phyloP scores from a whole-genome alignment of 306 rosid species.

The Cicer judaicum region DNA sequence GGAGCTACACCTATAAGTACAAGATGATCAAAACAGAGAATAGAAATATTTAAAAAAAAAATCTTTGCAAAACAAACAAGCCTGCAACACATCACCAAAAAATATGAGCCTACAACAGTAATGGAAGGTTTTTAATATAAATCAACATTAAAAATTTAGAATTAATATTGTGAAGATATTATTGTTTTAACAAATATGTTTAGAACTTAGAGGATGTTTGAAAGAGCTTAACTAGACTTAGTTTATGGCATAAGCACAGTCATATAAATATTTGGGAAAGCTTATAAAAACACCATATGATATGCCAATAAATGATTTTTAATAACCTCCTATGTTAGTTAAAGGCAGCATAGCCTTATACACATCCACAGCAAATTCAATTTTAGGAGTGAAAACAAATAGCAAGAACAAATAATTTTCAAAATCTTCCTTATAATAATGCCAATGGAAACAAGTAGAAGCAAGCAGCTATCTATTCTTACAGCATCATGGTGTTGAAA shows the following conservation, averaged over 20 bases:
- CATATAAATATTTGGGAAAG: background rate
- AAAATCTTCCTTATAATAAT: background rate
- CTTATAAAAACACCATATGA: background rate
- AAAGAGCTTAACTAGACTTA: background rate
- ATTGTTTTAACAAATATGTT: background rate
- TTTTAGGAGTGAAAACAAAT: background rate
- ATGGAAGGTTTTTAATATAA: background rate
- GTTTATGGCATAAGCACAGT: background rate
- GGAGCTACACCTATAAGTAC: background rate
- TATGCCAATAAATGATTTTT: background rate
- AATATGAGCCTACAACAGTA: background rate
- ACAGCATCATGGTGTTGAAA: slow-evolving; percentile 8
- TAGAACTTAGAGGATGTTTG: slow-evolving; percentile 5
- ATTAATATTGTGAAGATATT: background rate
- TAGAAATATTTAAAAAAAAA: background rate
- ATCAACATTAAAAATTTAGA: background rate
- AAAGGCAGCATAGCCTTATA: background rate
- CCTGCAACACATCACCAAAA: background rate
- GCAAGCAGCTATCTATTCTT: background rate
- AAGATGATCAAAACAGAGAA: background rate
- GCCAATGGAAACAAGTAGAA: background rate
- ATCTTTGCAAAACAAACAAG: background rate
- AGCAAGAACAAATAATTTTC: too few relatives aligned
- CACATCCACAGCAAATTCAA: background rate
- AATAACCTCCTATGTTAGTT: background rate